Conservation (phyloP, 1,284 basidiomycete species). For the Dichomitus squalens region DNA sequence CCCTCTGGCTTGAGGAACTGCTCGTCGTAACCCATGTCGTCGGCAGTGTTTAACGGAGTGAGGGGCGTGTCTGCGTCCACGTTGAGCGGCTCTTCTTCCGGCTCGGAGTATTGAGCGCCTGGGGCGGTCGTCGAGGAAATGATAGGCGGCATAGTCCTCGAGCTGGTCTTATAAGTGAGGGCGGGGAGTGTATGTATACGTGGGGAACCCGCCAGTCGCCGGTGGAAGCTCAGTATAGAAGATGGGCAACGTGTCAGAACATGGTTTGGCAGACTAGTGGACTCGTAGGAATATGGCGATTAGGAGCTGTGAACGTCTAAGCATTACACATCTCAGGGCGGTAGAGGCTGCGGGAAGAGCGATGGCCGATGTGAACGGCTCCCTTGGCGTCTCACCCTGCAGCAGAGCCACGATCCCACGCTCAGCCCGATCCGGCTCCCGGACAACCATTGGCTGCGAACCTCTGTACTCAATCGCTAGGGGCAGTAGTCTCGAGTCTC, state of each 20-base stretch:
- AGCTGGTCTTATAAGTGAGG: conserved; percentile 4
- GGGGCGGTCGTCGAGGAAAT: conserved; percentile 1
- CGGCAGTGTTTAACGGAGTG: neutral
- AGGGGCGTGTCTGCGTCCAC: conserved; percentile 11
- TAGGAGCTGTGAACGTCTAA: conserved; percentile 14
- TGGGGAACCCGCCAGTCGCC: neutral
- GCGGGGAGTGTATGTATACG: neutral
- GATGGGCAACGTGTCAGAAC: conserved; percentile 23
- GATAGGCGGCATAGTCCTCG: conserved; percentile 5
- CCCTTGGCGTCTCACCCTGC: too few species aligned
- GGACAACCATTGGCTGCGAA: neutral
- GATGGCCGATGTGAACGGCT: conserved; percentile 7
- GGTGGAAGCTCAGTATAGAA: conserved; percentile 6
- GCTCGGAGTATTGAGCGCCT: conserved; percentile 9
- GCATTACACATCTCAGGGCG: neutral
- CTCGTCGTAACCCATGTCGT: conserved; percentile 40
- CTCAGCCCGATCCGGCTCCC: neutral
- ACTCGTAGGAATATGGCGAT: conserved; percentile 8
- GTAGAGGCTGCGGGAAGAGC: neutral
- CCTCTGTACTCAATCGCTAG: too few species aligned
- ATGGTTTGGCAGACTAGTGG: conserved; percentile 17
- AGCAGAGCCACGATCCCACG: neutral
- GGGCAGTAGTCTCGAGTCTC: too few species aligned
- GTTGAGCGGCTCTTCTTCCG: conserved; percentile 23
- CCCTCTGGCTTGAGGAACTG: conserved; percentile 40